These are phyloP conservation scores for Cryptosporidium bovis DNA, from an alignment of 169 alveolate species.

Conservation along the genomic window DNA sequence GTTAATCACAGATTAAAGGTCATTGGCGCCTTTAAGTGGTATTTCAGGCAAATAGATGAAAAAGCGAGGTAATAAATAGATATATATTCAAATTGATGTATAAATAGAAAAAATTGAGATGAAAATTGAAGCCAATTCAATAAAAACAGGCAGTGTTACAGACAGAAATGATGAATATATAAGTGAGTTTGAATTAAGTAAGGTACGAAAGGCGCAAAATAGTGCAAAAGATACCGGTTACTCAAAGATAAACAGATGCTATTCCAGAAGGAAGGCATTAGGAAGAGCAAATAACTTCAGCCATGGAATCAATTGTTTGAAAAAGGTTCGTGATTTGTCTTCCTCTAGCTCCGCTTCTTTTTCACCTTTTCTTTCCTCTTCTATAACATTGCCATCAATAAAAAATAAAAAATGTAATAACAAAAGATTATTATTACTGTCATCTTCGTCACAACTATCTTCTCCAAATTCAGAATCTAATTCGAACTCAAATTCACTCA, in stretches of 20 bases:
- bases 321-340: too few relatives aligned
- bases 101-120: constrained; percentile 13
- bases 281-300: not conserved
- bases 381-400: too few relatives aligned
- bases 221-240: constrained; percentile 1
- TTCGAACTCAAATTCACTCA: not conserved
- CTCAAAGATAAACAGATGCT: constrained; percentile 6
- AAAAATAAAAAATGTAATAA: too few relatives aligned
- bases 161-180: constrained; percentile 19
- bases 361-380: too few relatives aligned
- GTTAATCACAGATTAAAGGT: not conserved
- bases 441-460: too few relatives aligned
- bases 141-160: not conserved
- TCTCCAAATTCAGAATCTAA: not conserved
- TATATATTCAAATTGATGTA: constrained; percentile 2
- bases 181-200: not conserved
- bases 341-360: too few relatives aligned
- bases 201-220: not conserved
- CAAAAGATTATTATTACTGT: too few relatives aligned
- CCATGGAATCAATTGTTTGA: too few relatives aligned
- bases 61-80: constrained; percentile 25
- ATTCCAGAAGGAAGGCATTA: constrained; percentile 15
- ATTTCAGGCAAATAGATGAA: constrained; percentile 12
- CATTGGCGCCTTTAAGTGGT: constrained; percentile 68
- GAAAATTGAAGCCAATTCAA: constrained; percentile 30